phyloP scores from a whole-genome alignment of 164 flowering plant species.

The Dillenia turbinata region DNA sequence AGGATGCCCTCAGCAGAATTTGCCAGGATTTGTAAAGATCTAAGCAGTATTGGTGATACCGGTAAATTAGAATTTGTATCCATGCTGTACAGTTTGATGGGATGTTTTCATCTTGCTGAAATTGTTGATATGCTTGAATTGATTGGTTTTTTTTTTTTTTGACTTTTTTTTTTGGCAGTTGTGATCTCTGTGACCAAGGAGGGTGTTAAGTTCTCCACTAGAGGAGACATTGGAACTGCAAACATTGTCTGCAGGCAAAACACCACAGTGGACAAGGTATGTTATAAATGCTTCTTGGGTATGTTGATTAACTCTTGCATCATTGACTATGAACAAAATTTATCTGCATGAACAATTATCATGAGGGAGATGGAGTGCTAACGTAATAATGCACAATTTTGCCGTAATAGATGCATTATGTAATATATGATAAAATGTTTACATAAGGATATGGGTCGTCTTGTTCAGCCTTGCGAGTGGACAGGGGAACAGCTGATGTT shows the following conservation, averaged over 20 bases:
- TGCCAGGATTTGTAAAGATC: conserved; percentile 80
- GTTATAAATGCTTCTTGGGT: not conserved
- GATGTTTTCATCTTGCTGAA: no score
- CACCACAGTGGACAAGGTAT: conserved; percentile 75
- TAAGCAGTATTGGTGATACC: conserved; percentile 79
- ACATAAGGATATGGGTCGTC: no score
- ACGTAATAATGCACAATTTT: no score
- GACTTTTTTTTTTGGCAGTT: conserved; percentile 34
- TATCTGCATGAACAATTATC: no score
- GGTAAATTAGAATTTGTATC: conserved; percentile 27
- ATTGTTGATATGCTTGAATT: not conserved
- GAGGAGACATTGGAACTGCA: conserved; percentile 86
- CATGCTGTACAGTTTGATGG: no score
- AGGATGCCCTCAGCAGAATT: conserved; percentile 85
- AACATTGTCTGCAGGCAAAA: conserved; percentile 81
- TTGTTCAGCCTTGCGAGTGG: no score
- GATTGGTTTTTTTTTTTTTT: not conserved
- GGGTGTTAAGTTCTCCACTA: conserved; percentile 86
- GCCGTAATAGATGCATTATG: no score
- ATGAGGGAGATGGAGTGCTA: no score
- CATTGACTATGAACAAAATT: no score
- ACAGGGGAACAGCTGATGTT: no score
- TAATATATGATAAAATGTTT: no score
- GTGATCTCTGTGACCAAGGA: conserved; percentile 89
- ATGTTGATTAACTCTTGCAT: not conserved